A percentile compares a stretch with the other conserved stretches of the same genome.
These are phyloP conservation scores for Inosperma sp. DNA, from an alignment of 768 basidiomycete genomes.

Conservation along the genomic window DNA sequence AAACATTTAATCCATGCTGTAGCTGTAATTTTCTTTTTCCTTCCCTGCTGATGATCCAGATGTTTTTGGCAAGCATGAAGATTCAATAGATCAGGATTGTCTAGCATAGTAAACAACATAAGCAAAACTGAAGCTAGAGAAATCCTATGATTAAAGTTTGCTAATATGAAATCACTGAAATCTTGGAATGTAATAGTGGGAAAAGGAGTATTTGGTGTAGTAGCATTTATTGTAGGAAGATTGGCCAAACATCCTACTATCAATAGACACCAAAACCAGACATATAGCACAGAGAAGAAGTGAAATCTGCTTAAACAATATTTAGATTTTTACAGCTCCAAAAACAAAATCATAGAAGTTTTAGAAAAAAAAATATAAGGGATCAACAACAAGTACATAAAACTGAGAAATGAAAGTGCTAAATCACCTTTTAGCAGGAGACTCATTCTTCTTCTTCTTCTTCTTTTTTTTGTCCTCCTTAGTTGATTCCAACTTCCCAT, in stretches of 20 bases:
- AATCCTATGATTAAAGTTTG: constrained; percentile 14
- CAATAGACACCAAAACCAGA: background rate
- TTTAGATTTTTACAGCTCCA: too few species aligned
- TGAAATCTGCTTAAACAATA: too few species aligned
- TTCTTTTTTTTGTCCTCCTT: background rate
- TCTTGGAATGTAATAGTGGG: constrained; percentile 14
- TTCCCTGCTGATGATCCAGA: constrained; percentile 8
- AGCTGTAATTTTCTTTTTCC: background rate
- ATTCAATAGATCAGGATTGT: constrained; percentile 19
- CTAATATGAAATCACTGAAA: constrained; percentile 15
- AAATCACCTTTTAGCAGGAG: background rate
- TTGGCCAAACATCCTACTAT: background rate
- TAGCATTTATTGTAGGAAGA: too few species aligned
- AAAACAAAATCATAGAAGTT: background rate
- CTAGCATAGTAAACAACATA: constrained; percentile 16
- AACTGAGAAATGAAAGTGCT: too few species aligned
- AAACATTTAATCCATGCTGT: background rate
- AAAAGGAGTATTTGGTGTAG: constrained; percentile 11
- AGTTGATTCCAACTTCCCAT: background rate
- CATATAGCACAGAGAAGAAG: too few species aligned
- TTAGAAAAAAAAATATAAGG: background rate
- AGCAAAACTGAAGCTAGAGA: constrained; percentile 17
- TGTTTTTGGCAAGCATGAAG: constrained; percentile 17
- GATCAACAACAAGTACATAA: background rate
- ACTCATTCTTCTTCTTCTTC: background rate